Evolutionary conservation across 2,329 filamentous ascomycete species (phyloP), one percentile per base, ranked within the genome.

Genomic region (Ophiostoma populinum): DNA sequence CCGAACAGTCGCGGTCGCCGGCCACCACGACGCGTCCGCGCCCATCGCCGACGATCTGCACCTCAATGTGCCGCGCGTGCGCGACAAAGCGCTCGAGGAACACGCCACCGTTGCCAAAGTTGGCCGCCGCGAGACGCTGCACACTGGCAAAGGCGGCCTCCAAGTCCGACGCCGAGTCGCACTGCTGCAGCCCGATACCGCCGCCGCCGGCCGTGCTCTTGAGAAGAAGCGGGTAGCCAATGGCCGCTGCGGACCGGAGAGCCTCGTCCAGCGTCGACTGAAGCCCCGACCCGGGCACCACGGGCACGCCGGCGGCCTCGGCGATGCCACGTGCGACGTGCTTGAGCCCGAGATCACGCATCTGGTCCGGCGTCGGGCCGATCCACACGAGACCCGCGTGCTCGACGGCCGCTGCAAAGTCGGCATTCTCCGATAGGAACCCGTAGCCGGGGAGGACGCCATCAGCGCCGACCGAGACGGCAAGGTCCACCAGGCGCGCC

Each of bases 31-130:
- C 69, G 34, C 66, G 55, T 1, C 66, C 70, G 17, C 58, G 50
- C 0, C 67, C 64, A 38, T 80, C 73, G 7, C 75, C 75, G 41
- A 78, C 70, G 2, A 80, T 58, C 43, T 80, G 75, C 0, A 79
- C 68, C 47, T 80, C 75, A 24, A 80, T 67, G 43, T 80, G 75
- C 32, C 67, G 64, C n/a, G 65, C 67, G 1, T 59, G 58, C 0
- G 67, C 65, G 33, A 70, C 73, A 45, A 69, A 80, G 17, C 61
- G 61, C 46, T 80, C 74, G 22, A 80, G 59, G 42, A 78, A 73
- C 5, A 78, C 60, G 0, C 68, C 71, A 0, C 61, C 51, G 42
- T 76, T 67, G 40, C 69, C 67, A 51, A 78, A 79, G 0, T 76
- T 55, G 0, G 65, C 61, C 34, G 61, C 54, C 0, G 65, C 70